Evolutionary conservation across 176 grass and related monocot species (phyloP).

Genomic region (Tillandsia fasciculata): DNA sequence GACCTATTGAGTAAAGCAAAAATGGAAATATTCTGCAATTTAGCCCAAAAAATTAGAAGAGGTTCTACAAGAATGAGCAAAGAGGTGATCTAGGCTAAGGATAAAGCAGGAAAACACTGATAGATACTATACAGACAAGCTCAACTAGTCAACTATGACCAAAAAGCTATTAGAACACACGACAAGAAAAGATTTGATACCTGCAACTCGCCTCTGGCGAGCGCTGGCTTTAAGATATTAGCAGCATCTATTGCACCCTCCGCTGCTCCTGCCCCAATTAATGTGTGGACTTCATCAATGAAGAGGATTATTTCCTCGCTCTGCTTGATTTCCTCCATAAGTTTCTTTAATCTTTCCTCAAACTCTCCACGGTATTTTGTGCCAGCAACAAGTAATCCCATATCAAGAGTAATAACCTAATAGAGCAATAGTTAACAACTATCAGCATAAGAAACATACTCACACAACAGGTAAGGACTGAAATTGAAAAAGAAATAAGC

Average conservation of each 20-base stretch:
- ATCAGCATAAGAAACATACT: neutral
- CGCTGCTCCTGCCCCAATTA: slow-evolving; percentile 89
- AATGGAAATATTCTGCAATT: no score
- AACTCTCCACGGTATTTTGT: slow-evolving; percentile 98
- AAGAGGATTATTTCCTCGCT: slow-evolving; percentile 95
- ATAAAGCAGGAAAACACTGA: neutral
- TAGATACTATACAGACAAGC: neutral
- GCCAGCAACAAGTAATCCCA: slow-evolving; percentile 92
- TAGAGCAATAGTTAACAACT: neutral
- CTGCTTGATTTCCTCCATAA: slow-evolving; percentile 99
- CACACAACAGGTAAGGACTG: neutral
- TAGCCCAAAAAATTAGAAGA: no score
- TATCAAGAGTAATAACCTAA: slow-evolving; percentile 92
- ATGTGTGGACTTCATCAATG: slow-evolving; percentile 93
- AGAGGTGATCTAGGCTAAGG: neutral
- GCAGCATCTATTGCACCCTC: slow-evolving; percentile 95
- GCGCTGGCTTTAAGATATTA: slow-evolving; percentile 88
- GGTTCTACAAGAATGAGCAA: neutral
- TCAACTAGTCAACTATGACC: neutral
- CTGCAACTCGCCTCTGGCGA: slow-evolving; percentile 94
- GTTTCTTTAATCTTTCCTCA: slow-evolving; percentile 90
- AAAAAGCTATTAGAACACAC: neutral
- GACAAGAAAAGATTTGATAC: slow-evolving; percentile 21
- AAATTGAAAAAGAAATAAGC: neutral
- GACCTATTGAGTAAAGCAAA: no score